Conservation (phyloP, 2,329 filamentous ascomycete species). For the Trichoderma arundinaceum region DNA sequence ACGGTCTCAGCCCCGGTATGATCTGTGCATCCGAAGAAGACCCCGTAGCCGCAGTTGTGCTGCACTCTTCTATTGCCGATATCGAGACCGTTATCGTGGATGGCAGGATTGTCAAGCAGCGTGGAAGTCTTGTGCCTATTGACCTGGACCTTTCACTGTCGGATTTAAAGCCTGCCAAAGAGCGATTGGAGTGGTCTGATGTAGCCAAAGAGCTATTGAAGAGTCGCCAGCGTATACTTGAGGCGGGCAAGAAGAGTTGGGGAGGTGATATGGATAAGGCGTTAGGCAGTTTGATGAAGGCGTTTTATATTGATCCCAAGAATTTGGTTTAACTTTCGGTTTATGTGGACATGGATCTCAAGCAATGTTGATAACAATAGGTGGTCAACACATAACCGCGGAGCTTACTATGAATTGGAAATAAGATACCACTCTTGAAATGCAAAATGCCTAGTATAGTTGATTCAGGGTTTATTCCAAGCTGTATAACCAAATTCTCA, state of each 20-base stretch:
- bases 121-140: slow-evolving; percentile 43
- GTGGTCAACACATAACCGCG: too few species aligned
- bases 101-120: slow-evolving; percentile 54
- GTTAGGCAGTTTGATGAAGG: neutral
- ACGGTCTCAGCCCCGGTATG: slow-evolving; percentile 39
- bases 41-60: slow-evolving; percentile 58
- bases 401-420: neutral
- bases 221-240: slow-evolving; percentile 19
- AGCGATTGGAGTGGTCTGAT: slow-evolving; percentile 15
- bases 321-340: neutral
- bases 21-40: slow-evolving; percentile 42
- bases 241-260: slow-evolving; percentile 20
- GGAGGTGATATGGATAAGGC: slow-evolving; percentile 15
- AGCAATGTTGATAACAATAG: too few species aligned
- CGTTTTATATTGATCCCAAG: slow-evolving; percentile 3
- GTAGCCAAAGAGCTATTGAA: slow-evolving; percentile 15
- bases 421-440: neutral
- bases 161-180: slow-evolving; percentile 8
- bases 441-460: too few species aligned
- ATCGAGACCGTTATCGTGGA: slow-evolving; percentile 56
- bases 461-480: too few species aligned
- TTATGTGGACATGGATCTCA: too few species aligned
- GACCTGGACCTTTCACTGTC: slow-evolving; percentile 15
- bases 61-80: slow-evolving; percentile 58
- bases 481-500: neutral